These are phyloP conservation scores for Chalciporus piperatus DNA, from an alignment of 768 basidiomycete genomes.

Conservation along the genomic window DNA sequence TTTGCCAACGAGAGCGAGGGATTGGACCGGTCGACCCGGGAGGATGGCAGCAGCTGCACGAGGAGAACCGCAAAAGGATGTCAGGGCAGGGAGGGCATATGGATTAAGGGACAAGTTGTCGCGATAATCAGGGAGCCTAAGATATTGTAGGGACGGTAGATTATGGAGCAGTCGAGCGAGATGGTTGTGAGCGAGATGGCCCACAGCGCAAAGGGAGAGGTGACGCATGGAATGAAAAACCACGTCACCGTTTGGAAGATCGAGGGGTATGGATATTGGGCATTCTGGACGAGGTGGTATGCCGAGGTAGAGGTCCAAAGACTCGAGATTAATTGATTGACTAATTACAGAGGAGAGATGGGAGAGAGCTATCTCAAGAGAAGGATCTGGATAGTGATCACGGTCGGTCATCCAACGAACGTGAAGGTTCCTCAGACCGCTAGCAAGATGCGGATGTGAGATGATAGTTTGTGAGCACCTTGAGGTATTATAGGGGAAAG, in stretches of 20 bases:
- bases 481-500: conserved; percentile 41
- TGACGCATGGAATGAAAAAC: conserved; percentile 41
- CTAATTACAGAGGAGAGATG: conserved; percentile 38
- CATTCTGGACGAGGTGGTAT: conserved; percentile 45
- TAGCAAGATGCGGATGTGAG: conserved; percentile 43
- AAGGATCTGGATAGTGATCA: conserved; percentile 23
- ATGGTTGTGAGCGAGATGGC: conserved; percentile 35
- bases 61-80: conserved; percentile 58
- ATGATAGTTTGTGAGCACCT: conserved; percentile 54
- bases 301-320: conserved; percentile 53
- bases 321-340: conserved; percentile 43
- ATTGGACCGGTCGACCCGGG: conserved; percentile 58
- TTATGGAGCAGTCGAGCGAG: conserved; percentile 44
- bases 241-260: conserved; percentile 41
- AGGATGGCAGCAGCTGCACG: conserved; percentile 57
- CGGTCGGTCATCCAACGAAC: conserved; percentile 53
- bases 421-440: conserved; percentile 44
- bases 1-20: conserved; percentile 54
- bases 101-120: conserved; percentile 40
- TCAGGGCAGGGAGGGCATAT: conserved; percentile 46
- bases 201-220: conserved; percentile 42
- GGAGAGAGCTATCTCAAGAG: conserved; percentile 39
- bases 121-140: conserved; percentile 47
- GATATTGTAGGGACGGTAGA: conserved; percentile 41
- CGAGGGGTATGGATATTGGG: conserved; percentile 38